Percentiles rank a stretch among this genome's conserved stretches.
phyloP scores from a whole-genome alignment of 108 stramenopile genomes.

The Skeletonema potamos region DNA sequence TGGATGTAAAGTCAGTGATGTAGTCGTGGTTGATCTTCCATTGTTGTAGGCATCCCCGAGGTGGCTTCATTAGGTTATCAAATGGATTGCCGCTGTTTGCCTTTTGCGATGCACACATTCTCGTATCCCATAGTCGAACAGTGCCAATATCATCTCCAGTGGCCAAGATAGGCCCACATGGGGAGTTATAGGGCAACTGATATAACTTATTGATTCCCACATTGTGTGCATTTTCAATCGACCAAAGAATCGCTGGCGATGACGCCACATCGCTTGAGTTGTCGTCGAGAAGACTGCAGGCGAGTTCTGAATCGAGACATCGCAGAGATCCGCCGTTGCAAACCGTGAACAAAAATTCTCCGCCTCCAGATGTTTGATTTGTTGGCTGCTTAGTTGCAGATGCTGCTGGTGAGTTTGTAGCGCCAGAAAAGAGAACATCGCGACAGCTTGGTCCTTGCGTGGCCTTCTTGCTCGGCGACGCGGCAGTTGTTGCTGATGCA shows the following conservation, averaged over 20 bases:
- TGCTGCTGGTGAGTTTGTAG: conserved; percentile 3
- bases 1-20: conserved; percentile 72
- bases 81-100: conserved; percentile 22
- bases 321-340: conserved; percentile 69
- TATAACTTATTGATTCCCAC: conserved; percentile 56
- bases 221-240: conserved; percentile 56
- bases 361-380: conserved; percentile 22
- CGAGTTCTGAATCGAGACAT: conserved; percentile 59
- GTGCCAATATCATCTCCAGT: conserved; percentile 86
- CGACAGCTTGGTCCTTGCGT: conserved; percentile 57
- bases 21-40: conserved; percentile 86
- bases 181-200: conserved; percentile 52
- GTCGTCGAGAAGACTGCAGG: conserved; percentile 47
- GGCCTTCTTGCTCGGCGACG: conserved; percentile 23
- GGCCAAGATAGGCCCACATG: conserved; percentile 48
- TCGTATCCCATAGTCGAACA: conserved; percentile 79
- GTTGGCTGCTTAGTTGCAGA: background rate
- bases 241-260: conserved; percentile 55
- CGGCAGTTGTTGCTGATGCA: background rate
- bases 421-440: conserved; percentile 60
- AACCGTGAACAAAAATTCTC: conserved; percentile 65
- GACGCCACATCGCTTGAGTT: conserved; percentile 7
- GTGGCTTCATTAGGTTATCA: conserved; percentile 47
- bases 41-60: conserved; percentile 58
- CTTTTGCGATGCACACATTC: conserved; percentile 36